phyloP scores from a whole-genome alignment of 495 filamentous ascomycete genomes.

The Trichoderma erinaceum region DNA sequence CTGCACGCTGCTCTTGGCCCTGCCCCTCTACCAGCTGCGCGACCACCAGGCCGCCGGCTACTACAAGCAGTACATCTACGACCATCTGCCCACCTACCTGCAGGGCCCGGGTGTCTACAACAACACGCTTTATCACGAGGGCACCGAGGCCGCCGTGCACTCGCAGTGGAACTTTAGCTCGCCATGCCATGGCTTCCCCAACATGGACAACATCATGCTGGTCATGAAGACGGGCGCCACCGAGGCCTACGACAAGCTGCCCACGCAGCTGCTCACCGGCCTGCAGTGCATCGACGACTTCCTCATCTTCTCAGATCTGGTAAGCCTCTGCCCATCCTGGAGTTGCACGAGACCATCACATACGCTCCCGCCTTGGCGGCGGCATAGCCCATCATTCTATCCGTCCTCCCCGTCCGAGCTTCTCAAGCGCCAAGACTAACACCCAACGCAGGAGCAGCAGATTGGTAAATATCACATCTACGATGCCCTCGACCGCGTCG shows the following conservation, averaged over 20 bases:
- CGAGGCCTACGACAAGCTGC: conserved; percentile 46
- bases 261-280: conserved; percentile 49
- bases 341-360: not conserved
- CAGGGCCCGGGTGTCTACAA: conserved; percentile 10
- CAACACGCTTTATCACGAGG: conserved; percentile 13
- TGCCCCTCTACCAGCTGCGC: conserved; percentile 16
- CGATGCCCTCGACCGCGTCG: conserved; percentile 48
- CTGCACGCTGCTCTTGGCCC: conserved; percentile 6
- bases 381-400: not conserved
- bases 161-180: conserved; percentile 15
- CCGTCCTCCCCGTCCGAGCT: not conserved
- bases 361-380: not conserved
- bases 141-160: conserved; percentile 2
- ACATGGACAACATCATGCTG: conserved; percentile 36
- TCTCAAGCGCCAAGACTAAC: not conserved
- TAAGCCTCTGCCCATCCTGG: not conserved
- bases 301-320: conserved; percentile 53
- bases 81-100: conserved; percentile 11
- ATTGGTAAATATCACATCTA: conserved; percentile 42
- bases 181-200: conserved; percentile 32
- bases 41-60: conserved; percentile 13
- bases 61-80: conserved; percentile 15
- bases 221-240: conserved; percentile 54
- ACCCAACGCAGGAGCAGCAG: conserved; percentile 31
- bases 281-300: conserved; percentile 47